Evolutionary conservation across 192 early-diverging fungal genomes (phyloP).

Genomic region (Linnemannia hyalina): DNA sequence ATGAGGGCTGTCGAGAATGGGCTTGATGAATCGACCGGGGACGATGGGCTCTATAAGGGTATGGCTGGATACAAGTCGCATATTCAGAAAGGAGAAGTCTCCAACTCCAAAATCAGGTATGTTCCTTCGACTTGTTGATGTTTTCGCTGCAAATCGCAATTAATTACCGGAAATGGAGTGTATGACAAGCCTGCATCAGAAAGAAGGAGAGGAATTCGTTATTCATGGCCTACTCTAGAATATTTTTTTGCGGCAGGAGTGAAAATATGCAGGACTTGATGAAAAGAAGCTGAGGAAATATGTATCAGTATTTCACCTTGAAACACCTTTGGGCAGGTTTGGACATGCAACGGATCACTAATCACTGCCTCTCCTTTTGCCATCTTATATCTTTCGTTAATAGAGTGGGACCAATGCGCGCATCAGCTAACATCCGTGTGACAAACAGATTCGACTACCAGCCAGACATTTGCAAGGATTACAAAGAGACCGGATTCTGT

Average conservation of each 20-base stretch:
- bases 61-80: slow-evolving; percentile 72
- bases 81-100: slow-evolving; percentile 71
- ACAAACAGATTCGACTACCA: slow-evolving; percentile 95
- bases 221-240: no score
- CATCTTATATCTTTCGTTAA: not conserved
- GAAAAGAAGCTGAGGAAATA: no score
- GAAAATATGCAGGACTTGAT: no score
- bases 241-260: no score
- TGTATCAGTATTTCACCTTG: no score
- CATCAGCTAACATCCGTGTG: slow-evolving; percentile 80
- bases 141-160: not conserved
- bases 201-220: no score
- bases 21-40: slow-evolving; percentile 45
- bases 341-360: not conserved
- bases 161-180: not conserved
- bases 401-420: slow-evolving; percentile 81
- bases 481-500: slow-evolving; percentile 95
- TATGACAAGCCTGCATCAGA: no score
- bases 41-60: slow-evolving; percentile 76
- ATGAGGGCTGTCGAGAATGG: slow-evolving; percentile 58
- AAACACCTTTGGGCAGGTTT: no score
- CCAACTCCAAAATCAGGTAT: slow-evolving; percentile 67
- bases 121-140: not conserved
- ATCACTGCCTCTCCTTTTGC: not conserved
- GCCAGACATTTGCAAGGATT: slow-evolving; percentile 99